Evolutionary conservation across 805 yeast species (phyloP), one percentile per base, ranked within the genome.

Genomic region (Pichia cabralensis): DNA sequence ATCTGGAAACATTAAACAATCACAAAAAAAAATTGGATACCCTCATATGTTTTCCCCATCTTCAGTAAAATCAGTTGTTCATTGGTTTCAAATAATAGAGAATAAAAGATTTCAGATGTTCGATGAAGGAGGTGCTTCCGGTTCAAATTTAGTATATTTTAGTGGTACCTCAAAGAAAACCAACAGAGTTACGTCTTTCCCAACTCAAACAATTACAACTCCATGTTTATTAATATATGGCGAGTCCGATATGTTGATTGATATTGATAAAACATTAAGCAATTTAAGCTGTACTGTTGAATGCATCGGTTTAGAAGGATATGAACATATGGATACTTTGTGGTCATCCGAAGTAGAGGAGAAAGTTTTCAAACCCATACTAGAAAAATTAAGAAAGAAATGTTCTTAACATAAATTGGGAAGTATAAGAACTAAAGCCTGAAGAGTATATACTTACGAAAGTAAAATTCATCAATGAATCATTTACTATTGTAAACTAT

Each of bases 321-420:
- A 86, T 55, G 97, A 88, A 57, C 97, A 88, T 56, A 62, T 88
- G 50, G 97, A 89, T 52, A 72, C 89, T 36, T 58, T 88, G 12
- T 88, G 97, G 97, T 95, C 94, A 8, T 56, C 67, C 8, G 74
- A 76, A 34, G 83, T 80, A 1, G 71, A 64, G 19, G 43, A 51
- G 2, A 43, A 57, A 21, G 76, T 74, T 1, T 62, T 70, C 31
- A 21, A 23, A 3, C 36, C 31, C 11, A n/a, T 33, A 15, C 6
- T 33, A 3, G 6, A 22, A 9, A 8, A n/a, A n/a, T n/a, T n/a
- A n/a, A n/a, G n/a, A n/a, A n/a, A n/a, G n/a, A n/a, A n/a, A n/a
- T n/a, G n/a, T n/a, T n/a, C n/a, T n/a, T n/a, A n/a, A n/a, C n/a
- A n/a, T n/a, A n/a, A n/a, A n/a, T n/a, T n/a, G n/a, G n/a, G n/a